Evolutionary conservation across 257 asterid genomes (phyloP).

Genomic region (Linaria vulgaris): DNA sequence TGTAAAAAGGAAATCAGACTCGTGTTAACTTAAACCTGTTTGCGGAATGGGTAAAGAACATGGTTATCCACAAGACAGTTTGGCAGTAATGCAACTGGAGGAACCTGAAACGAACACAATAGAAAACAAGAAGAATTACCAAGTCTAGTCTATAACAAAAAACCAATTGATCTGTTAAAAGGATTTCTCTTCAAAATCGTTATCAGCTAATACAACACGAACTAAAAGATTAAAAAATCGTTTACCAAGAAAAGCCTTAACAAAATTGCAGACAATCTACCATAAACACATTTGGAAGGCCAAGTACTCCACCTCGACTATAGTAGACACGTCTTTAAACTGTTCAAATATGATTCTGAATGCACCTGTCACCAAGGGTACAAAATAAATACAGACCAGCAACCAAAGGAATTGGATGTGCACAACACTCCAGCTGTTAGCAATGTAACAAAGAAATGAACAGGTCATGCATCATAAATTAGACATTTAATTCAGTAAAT

Average conservation of each 20-base stretch:
- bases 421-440: neutral
- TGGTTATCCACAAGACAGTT: conserved; percentile 74
- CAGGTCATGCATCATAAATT: neutral
- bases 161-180: conserved; percentile 6
- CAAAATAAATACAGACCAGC: conserved; percentile 20
- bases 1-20: conserved; percentile 2
- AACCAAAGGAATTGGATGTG: neutral
- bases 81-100: conserved; percentile 80
- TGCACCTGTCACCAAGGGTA: conserved; percentile 64
- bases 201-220: conserved; percentile 5
- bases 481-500: neutral
- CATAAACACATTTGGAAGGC: neutral
- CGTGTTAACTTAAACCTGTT: conserved; percentile 53
- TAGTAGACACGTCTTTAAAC: conserved; percentile 68
- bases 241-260: neutral
- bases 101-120: conserved; percentile 53
- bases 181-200: neutral
- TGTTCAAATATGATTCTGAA: conserved; percentile 71
- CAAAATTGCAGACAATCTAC: conserved; percentile 11
- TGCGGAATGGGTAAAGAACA: conserved; percentile 83
- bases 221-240: neutral
- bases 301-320: conserved; percentile 65
- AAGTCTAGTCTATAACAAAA: conserved; percentile 10
- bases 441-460: conserved; percentile 1
- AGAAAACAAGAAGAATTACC: neutral